Evolutionary conservation across 2,329 filamentous ascomycete genomes (phyloP), one percentile per base, ranked within the genome.

Genomic region (Aspergillus aculeatinus): DNA sequence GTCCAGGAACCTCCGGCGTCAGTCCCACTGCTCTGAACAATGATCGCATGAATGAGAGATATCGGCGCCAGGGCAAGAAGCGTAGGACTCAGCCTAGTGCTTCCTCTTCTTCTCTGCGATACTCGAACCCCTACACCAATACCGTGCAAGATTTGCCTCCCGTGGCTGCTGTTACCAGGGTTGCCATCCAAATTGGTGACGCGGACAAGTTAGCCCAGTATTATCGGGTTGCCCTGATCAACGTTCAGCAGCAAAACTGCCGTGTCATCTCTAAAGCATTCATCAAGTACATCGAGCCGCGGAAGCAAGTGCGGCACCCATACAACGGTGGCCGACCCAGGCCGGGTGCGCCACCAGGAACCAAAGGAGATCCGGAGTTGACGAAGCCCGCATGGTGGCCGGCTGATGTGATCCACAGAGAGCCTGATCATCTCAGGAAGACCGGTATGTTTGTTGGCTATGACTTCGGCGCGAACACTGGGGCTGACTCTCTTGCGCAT

Each of bases 361-460:
- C 76, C 33, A 73, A 70, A 5, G 72, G 73, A 1, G 77, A 81
- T 60, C 74, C 77, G 4, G 76, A 80, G 58, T 73, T 73, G 61
- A 81, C 79, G 12, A 79, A 77, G 64, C 80, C 80, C 9, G 72
- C 74, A 12, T 80, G 74, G 74, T 80, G 77, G 77, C 76, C 77
- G n/a, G 61, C 70, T 39, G 74, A 73, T 60, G 77, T 81, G 47
- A 75, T 75, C 47, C 80, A 82, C 69, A 78, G 74, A 66, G 80
- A 82, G 66, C 80, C 80, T 3, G 80, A 82, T 57, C 80, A 82
- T 66, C 65, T 81, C 21, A 71, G 74, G 54, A 81, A 80, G 69
- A 74, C 77, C 47, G 75, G 80, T 82, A 72, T 64, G 79, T 67
- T 19, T 52, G 29, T 7, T 19, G n/a, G 25, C 14, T 12, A 12